Base-by-base conservation (phyloP, 805 yeast genomes). In the Martiniozyma abietophila region DNA sequence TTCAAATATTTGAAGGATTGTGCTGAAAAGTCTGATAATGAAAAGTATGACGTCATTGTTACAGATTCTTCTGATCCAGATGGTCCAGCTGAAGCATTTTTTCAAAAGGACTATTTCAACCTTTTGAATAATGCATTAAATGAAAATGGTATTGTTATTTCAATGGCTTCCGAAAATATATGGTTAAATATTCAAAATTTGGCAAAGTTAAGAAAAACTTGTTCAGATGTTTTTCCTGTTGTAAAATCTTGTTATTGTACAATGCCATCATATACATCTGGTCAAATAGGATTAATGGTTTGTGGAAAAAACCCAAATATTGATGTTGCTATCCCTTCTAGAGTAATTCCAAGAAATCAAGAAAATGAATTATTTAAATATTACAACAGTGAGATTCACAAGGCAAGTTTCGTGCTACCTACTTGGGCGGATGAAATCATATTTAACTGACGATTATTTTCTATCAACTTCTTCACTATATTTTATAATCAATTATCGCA, bases 21-120 rank as follows among this genome's bases (percentile, higher is more conserved):
- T 18, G 66, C 62, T 9, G 36, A 53, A 8, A 42, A 41, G 6
- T 48, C 54, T 16, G 58, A 63, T 27, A 47, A 51, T 7, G 65
- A 65, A 23, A 71, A 71, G 45, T 86, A 67, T 51, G 96, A 86
- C 56, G 78, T 88, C 21, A 82, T 86, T 39, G 84, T 86, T 41
- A 82, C 95, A 12, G 96, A 86, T 56, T 82, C 95, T 2, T 80
- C 94, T 2, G 96, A 86, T 56, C 96, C 96, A 1, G 96, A 86
- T 48, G 96, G 62, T 6, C 96, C 96, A 5, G 96, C 96, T 1
- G 94, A 78, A 48, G 81, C 81, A 14, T 81, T 86, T 47, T 86
- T 86, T 62, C 83, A 84, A 54, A 67, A 69, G 40, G 73, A 69
- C 36, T 86, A 86, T 61, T 86, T 85, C 58, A 64, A 74, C 48